Conservation (phyloP, 148 eudicot species). For the Selenicereus undatus region DNA sequence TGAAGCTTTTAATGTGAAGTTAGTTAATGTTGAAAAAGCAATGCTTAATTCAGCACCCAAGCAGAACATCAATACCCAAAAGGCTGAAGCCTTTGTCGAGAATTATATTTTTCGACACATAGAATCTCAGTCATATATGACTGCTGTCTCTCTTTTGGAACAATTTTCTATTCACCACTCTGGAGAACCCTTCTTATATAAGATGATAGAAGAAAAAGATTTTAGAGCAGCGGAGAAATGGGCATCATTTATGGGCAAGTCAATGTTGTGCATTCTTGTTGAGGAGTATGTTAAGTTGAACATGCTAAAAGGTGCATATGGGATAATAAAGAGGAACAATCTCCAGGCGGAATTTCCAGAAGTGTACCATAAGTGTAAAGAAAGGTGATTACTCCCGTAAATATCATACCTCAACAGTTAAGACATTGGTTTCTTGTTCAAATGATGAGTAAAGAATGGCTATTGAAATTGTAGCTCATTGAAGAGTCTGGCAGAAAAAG, state of each 20-base stretch:
- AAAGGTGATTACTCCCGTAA: constrained; percentile 48
- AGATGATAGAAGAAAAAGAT: constrained; percentile 59
- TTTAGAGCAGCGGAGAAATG: constrained; percentile 92
- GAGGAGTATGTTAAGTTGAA: constrained; percentile 58
- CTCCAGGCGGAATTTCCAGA: constrained; percentile 76
- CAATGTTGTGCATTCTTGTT: constrained; percentile 69
- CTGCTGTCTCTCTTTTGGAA: constrained; percentile 71
- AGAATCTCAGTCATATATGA: constrained; percentile 65
- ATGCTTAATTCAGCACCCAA: constrained; percentile 32
- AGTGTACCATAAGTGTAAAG: constrained; percentile 75
- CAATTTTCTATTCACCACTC: constrained; percentile 61
- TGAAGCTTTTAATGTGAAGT: constrained; percentile 56
- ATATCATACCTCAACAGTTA: constrained; percentile 16
- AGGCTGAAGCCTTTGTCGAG: constrained; percentile 55
- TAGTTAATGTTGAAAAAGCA: constrained; percentile 51
- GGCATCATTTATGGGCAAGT: constrained; percentile 82
- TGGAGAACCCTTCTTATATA: constrained; percentile 59
- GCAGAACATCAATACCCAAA: constrained; percentile 27
- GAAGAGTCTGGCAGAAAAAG: constrained; percentile 93
- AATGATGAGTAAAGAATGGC: constrained; percentile 17
- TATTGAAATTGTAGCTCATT: constrained; percentile 52
- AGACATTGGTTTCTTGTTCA: neutral
- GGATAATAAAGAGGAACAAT: constrained; percentile 72
- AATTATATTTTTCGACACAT: constrained; percentile 50
- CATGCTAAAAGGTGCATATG: constrained; percentile 56